Conservation (phyloP, 208 protist species). For the Angomonas deanei region DNA sequence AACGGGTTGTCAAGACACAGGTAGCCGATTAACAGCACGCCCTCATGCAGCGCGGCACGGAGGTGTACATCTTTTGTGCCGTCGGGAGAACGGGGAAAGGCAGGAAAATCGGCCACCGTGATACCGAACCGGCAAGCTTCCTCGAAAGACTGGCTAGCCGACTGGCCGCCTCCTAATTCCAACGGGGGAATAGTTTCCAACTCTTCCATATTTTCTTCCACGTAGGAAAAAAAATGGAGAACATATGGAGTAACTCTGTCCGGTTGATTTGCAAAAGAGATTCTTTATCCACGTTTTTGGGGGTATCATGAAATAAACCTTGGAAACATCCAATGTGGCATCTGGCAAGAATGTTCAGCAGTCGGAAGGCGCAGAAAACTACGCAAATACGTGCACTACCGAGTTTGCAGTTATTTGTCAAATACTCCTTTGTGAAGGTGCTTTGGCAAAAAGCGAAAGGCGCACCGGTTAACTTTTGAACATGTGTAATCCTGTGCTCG, state of each 20-base stretch:
- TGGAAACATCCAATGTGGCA: conserved; percentile 68
- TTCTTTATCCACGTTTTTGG: background rate
- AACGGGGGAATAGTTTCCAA: conserved; percentile 12
- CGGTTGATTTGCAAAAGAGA: conserved; percentile 37
- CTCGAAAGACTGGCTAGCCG: conserved; percentile 33
- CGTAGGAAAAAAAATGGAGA: conserved; percentile 59
- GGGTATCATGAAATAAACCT: conserved; percentile 47
- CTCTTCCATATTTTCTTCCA: conserved; percentile 45
- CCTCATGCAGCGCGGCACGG: conserved; percentile 76
- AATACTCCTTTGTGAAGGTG: conserved; percentile 47
- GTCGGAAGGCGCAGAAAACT: conserved; percentile 62
- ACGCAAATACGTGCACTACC: conserved; percentile 38
- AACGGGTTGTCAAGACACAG: conserved; percentile 65
- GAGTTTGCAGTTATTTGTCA: conserved; percentile 18
- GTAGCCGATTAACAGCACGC: conserved; percentile 73
- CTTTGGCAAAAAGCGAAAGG: conserved; percentile 76
- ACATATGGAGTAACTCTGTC: conserved; percentile 71
- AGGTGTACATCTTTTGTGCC: conserved; percentile 23
- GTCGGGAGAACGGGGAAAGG: conserved; percentile 12
- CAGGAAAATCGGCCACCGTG: conserved; percentile 42
- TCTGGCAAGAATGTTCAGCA: conserved; percentile 69
- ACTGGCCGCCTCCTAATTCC: no score
- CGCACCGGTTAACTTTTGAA: conserved; percentile 36
- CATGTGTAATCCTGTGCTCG: conserved; percentile 40
- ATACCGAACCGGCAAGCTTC: conserved; percentile 72